Percentiles rank a stretch among this genome's conserved stretches.
Conservation (phyloP, 306 rosid species). For the Begonia peltatifolia region DNA sequence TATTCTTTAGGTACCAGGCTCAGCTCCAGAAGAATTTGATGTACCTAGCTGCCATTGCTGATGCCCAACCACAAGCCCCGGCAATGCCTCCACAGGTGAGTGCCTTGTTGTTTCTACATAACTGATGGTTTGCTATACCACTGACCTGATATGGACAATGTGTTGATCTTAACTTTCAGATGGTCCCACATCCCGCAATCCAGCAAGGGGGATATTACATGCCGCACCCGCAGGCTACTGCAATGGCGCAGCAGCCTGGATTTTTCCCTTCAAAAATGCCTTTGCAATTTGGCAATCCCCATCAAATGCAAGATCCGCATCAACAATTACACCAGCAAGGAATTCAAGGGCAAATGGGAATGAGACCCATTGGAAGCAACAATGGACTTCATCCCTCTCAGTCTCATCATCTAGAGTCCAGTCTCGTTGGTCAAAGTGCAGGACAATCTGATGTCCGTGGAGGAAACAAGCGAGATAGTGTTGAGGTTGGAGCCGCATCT, state of each 20-base stretch:
- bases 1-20: constrained; percentile 79
- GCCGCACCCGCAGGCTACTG: constrained; percentile 97
- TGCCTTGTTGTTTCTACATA: too few relatives aligned
- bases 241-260: constrained; percentile 89
- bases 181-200: constrained; percentile 85
- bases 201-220: constrained; percentile 72
- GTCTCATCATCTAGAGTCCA: constrained; percentile 31
- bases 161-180: constrained; percentile 29
- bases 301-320: constrained; percentile 70
- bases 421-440: constrained; percentile 2
- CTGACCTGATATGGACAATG: too few relatives aligned
- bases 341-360: constrained; percentile 83
- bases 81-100: constrained; percentile 79
- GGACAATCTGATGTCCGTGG: constrained; percentile 11
- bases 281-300: constrained; percentile 63
- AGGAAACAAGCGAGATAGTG: constrained; percentile 67
- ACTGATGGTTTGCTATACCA: too few relatives aligned
- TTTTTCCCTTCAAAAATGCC: constrained; percentile 70
- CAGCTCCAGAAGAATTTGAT: constrained; percentile 97
- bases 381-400: constrained; percentile 67
- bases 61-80: constrained; percentile 87
- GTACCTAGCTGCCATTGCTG: constrained; percentile 99
- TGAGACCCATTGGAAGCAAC: constrained; percentile 56
- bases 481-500: constrained; percentile 8
- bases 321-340: constrained; percentile 74